A percentile compares a stretch with the other conserved stretches of the same genome.
Conservation (phyloP, 768 basidiomycete species). For the Macrocybe gigantea region DNA sequence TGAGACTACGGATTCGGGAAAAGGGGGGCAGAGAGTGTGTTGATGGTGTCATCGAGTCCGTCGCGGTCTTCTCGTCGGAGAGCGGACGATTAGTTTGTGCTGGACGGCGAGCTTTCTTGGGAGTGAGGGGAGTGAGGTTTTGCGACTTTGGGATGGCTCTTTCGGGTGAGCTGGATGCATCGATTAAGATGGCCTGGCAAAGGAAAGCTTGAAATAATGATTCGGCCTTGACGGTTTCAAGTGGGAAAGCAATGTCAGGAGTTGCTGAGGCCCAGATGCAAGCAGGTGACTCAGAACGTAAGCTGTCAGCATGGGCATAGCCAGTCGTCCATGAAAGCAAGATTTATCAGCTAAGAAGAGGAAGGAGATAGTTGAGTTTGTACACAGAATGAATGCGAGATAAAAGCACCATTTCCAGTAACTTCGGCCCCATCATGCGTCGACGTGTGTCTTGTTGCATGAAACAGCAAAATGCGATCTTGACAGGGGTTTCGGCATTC, state of each 20-base stretch:
- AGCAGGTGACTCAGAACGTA: slow-evolving; percentile 29
- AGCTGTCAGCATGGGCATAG: slow-evolving; percentile 30
- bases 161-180: too few relatives aligned
- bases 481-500: slow-evolving; percentile 47
- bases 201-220: slow-evolving; percentile 36
- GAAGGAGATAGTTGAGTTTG: background rate
- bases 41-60: background rate
- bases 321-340: slow-evolving; percentile 27
- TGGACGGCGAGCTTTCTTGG: slow-evolving; percentile 15
- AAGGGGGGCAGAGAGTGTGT: background rate
- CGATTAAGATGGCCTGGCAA: slow-evolving; percentile 22
- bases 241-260: slow-evolving; percentile 29
- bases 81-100: slow-evolving; percentile 3
- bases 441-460: slow-evolving; percentile 22
- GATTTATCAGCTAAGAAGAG: slow-evolving; percentile 29
- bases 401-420: too few relatives aligned
- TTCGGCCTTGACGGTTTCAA: slow-evolving; percentile 27
- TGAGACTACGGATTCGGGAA: too few relatives aligned
- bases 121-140: slow-evolving; percentile 18
- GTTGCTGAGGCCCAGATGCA: slow-evolving; percentile 15
- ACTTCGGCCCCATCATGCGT: slow-evolving; percentile 21
- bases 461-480: slow-evolving; percentile 35
- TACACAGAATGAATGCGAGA: too few relatives aligned
- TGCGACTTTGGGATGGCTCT: slow-evolving; percentile 12
- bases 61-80: slow-evolving; percentile 2